Conservation (phyloP, 2,329 filamentous ascomycete species). For the Colletotrichum tamarilloi region DNA sequence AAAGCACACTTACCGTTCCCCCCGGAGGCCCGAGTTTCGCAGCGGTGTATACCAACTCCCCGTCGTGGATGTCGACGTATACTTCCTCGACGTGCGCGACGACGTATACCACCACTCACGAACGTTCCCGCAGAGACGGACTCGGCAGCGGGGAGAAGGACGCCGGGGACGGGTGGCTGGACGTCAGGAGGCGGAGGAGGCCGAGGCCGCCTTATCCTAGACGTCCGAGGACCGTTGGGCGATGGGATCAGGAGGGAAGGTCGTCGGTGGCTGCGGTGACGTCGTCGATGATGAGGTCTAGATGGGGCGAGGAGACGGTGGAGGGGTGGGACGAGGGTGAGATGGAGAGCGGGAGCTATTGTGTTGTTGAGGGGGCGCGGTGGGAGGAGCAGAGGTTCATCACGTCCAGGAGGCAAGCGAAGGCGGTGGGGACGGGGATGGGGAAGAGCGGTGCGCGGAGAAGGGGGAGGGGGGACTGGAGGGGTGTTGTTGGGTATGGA, state of each 20-base stretch:
- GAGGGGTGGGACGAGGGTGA: slow-evolving; percentile 13
- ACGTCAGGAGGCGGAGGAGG: neutral
- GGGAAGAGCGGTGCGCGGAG: neutral
- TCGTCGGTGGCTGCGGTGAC: neutral
- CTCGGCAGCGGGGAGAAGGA: neutral
- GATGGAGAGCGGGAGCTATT: slow-evolving; percentile 15
- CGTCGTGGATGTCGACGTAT: slow-evolving; percentile 31
- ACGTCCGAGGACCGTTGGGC: neutral
- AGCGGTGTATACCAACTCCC: slow-evolving; percentile 15
- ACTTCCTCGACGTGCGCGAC: slow-evolving; percentile 23
- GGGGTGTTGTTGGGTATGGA: neutral
- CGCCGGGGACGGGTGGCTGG: neutral
- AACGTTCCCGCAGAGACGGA: neutral
- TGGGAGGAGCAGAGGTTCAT: slow-evolving; percentile 25
- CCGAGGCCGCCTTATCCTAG: slow-evolving; percentile 6
- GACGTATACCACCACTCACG: slow-evolving; percentile 9
- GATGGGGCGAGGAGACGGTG: slow-evolving; percentile 2
- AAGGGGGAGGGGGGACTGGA: neutral
- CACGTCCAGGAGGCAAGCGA: neutral
- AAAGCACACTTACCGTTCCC: neutral
- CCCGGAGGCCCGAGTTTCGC: neutral
- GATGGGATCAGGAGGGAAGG: neutral
- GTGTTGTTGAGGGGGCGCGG: slow-evolving; percentile 19
- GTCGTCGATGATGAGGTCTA: neutral
- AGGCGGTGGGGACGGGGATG: no score